Percentiles rank a stretch among this genome's conserved stretches.
Evolutionary conservation across 2,329 filamentous ascomycete species (phyloP).

Genomic region (Fusarium succisae): DNA sequence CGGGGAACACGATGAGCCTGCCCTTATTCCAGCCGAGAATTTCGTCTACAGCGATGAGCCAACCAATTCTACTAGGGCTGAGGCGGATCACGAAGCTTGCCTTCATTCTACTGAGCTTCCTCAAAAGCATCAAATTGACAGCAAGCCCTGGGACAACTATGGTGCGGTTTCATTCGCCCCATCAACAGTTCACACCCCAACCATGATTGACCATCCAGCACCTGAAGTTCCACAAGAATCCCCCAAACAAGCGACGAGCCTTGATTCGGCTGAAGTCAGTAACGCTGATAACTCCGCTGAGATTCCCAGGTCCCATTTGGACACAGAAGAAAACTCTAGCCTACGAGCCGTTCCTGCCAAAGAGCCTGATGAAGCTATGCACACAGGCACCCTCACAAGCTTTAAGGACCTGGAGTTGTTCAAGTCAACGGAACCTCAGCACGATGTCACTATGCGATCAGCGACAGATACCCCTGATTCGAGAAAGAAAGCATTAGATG

Average conservation of each 20-base stretch:
- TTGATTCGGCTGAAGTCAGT: background rate
- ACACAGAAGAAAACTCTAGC: background rate
- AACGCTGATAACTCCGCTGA: background rate
- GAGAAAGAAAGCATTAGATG: background rate
- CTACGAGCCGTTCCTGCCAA: background rate
- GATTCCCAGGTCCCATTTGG: background rate
- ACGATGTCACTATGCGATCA: background rate
- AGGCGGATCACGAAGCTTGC: background rate
- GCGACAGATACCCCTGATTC: background rate
- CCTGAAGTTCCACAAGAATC: background rate
- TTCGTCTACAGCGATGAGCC: background rate
- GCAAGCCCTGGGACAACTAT: background rate
- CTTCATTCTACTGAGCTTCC: background rate
- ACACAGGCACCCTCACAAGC: background rate
- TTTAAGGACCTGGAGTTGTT: background rate
- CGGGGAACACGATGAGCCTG: background rate
- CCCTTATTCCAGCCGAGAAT: background rate
- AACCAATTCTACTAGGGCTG: background rate
- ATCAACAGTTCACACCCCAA: background rate
- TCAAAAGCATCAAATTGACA: background rate
- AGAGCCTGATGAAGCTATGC: background rate
- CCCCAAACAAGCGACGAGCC: background rate
- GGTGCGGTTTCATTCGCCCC: background rate
- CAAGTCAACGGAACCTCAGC: background rate
- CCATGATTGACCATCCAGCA: background rate